Base-by-base conservation (phyloP, 2,329 filamentous ascomycete species). In the Alternaria triticimaculans region DNA sequence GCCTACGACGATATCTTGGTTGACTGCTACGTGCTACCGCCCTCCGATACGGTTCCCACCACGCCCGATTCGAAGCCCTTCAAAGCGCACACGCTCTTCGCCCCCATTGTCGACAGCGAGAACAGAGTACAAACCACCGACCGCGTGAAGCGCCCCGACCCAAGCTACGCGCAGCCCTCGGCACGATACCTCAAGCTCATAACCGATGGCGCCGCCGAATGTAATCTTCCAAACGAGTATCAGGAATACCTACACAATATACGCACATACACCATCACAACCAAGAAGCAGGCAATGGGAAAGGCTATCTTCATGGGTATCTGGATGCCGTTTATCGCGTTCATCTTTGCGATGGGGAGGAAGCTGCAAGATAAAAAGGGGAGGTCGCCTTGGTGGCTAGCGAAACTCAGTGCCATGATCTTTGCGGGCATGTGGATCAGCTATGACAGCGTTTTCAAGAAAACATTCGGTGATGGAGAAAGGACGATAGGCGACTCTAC, bases 1-100 rank as follows among this genome's bases (percentile, higher is more conserved):
- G 87, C 90, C n/a, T 99, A 99, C 82, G 84, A 90, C 60, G 94
- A 98, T 76, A 88, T 97, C 11, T 76, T 93, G 0, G 89, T 97
- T 12, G 88, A 91, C 26, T 97, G 95, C 80, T 84, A 93, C 67
- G 85, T 89, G 0, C 86, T 97, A 9, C 84, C 88, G 12, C 82
- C 84, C 5, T 76, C 86, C 11, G 83, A 82, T 25, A 81, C 85
- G 0, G 87, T 96, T 0, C 90, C 93, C 0, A 84, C 89, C 58
- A 82, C 84, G 53, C 92, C 92, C 2, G 80, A 82, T 0, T 85
- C 90, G 0, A 41, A 60, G 41, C 85, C 91, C 0, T 96, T 98
- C 82, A 87, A 92, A 71, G 94, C 94, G 1, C 92, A 94, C 76
- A 98, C 95, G 0, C 86, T 99, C 1, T 92, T 92, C 75, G 91